Evolutionary conservation across 257 asterid species (phyloP).

Genomic region (Nicotiana undulata): DNA sequence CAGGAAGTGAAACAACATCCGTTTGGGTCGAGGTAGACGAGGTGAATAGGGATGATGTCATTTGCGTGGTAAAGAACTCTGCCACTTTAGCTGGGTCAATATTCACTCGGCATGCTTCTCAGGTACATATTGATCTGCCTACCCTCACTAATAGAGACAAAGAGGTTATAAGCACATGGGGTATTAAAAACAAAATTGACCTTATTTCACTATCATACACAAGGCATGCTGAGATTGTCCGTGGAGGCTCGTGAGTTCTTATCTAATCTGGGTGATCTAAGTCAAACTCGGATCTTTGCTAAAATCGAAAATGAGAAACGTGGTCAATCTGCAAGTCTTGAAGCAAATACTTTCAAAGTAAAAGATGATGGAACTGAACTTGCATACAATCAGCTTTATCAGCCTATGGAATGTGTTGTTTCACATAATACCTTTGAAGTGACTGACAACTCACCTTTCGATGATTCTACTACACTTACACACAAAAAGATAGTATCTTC

Average conservation of each 20-base stretch:
- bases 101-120: slow-evolving; percentile 76
- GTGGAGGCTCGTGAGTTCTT: slow-evolving; percentile 88
- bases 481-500: background rate
- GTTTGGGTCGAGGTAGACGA: slow-evolving; percentile 88
- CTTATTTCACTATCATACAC: slow-evolving; percentile 75
- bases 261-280: slow-evolving; percentile 71
- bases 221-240: slow-evolving; percentile 81
- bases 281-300: slow-evolving; percentile 85
- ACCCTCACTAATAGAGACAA: slow-evolving; percentile 81
- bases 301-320: slow-evolving; percentile 64
- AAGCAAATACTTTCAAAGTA: background rate
- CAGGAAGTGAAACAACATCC: slow-evolving; percentile 89
- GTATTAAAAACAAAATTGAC: slow-evolving; percentile 69
- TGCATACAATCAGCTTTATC: slow-evolving; percentile 18
- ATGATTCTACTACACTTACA: background rate
- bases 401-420: slow-evolving; percentile 6
- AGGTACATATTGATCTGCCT: slow-evolving; percentile 68
- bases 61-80: slow-evolving; percentile 73
- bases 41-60: slow-evolving; percentile 72
- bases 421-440: slow-evolving; percentile 10
- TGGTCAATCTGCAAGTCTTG: slow-evolving; percentile 22
- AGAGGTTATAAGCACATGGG: slow-evolving; percentile 91
- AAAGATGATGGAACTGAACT: slow-evolving; percentile 11
- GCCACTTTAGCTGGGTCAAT: slow-evolving; percentile 79
- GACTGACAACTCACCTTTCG: background rate